Evolutionary conservation across 176 grass and related monocot genomes (phyloP).

Genomic region (Zizania latifolia): DNA sequence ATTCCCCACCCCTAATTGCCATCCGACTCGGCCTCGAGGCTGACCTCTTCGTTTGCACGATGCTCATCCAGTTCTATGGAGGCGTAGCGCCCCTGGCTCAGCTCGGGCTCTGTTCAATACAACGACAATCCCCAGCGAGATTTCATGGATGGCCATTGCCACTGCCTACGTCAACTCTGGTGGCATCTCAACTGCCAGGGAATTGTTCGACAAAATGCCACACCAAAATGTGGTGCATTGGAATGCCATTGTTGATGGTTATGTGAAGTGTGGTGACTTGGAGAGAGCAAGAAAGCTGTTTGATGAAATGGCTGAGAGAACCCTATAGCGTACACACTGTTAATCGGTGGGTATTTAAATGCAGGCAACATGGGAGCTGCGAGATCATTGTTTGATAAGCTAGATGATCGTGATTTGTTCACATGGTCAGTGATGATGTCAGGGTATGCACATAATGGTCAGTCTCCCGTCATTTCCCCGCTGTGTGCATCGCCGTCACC

Average conservation of each 20-base stretch:
- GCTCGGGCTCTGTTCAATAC: slow-evolving; percentile 55
- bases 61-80: slow-evolving; percentile 73
- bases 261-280: slow-evolving; percentile 60
- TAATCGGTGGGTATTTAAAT: slow-evolving; percentile 78
- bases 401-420: slow-evolving; percentile 48
- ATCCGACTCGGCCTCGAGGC: slow-evolving; percentile 56
- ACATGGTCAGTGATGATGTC: slow-evolving; percentile 82
- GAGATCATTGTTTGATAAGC: slow-evolving; percentile 58
- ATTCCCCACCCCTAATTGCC: too few species aligned
- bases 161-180: slow-evolving; percentile 29
- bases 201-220: slow-evolving; percentile 62
- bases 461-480: too few species aligned
- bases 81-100: slow-evolving; percentile 21
- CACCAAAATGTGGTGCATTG: slow-evolving; percentile 57
- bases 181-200: slow-evolving; percentile 34
- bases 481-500: too few species aligned
- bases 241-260: slow-evolving; percentile 75
- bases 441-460: slow-evolving; percentile 74
- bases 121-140: slow-evolving; percentile 36
- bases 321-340: slow-evolving; percentile 42
- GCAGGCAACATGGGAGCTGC: slow-evolving; percentile 50
- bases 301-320: slow-evolving; percentile 63
- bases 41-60: slow-evolving; percentile 67
- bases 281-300: slow-evolving; percentile 42
- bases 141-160: slow-evolving; percentile 69